Evolutionary conservation across 768 basidiomycete species (phyloP).

Genomic region (Collybia nuda): DNA sequence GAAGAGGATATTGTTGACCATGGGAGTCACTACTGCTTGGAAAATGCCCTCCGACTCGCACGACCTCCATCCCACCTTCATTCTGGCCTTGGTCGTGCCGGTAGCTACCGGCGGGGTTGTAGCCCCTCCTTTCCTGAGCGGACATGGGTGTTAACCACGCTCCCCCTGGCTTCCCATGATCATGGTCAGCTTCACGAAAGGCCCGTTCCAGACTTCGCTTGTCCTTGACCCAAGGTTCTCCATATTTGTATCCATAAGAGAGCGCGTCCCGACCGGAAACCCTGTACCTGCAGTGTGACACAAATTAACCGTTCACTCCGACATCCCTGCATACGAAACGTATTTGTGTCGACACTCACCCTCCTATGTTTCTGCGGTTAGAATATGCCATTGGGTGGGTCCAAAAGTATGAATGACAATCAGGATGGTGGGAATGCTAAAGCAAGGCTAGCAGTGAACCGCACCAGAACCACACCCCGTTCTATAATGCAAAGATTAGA

Average conservation of each 20-base stretch:
- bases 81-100: not conserved
- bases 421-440: too few species aligned
- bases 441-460: too few species aligned
- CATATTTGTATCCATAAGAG: slow-evolving; percentile 27
- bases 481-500: too few species aligned
- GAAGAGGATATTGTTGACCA: not conserved
- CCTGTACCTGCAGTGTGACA: slow-evolving; percentile 13
- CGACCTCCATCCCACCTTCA: slow-evolving; percentile 4
- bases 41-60: slow-evolving; percentile 6
- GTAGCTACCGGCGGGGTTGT: not conserved
- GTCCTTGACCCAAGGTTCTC: slow-evolving; percentile 27
- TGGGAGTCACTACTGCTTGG: not conserved
- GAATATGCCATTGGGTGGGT: too few species aligned
- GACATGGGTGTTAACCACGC: not conserved
- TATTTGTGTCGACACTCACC: slow-evolving; percentile 2
- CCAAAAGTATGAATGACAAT: too few species aligned
- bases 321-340: not conserved
- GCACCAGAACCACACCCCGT: too few species aligned
- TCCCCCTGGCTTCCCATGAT: not conserved
- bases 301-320: not conserved
- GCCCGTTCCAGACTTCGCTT: slow-evolving; percentile 25
- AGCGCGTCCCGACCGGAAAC: slow-evolving; percentile 22
- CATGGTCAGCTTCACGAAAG: slow-evolving; percentile 14
- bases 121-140: slow-evolving; percentile 4
- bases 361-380: not conserved